Evolutionary conservation across 768 basidiomycete genomes (phyloP).

Genomic region (Phanerochaete sordida): DNA sequence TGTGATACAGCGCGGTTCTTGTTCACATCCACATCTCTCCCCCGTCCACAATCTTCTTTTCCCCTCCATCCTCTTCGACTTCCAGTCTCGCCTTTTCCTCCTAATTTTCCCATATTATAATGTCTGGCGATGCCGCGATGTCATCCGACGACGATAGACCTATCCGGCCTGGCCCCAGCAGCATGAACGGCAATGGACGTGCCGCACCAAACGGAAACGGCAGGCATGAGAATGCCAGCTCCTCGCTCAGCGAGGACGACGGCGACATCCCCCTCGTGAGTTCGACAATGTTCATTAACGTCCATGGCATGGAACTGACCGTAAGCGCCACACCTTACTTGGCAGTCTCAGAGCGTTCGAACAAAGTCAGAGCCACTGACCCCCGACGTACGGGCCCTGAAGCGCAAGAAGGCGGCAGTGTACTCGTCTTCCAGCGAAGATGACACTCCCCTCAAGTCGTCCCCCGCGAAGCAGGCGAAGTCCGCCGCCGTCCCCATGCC

Average conservation of each 20-base stretch:
- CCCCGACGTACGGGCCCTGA: slow-evolving; percentile 32
- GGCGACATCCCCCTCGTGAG: slow-evolving; percentile 71
- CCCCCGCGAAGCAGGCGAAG: slow-evolving; percentile 52
- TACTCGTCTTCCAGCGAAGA: slow-evolving; percentile 66
- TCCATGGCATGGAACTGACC: neutral
- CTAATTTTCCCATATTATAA: slow-evolving; percentile 16
- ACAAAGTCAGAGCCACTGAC: slow-evolving; percentile 39
- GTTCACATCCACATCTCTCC: slow-evolving; percentile 8
- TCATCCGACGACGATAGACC: slow-evolving; percentile 60
- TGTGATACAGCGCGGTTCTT: slow-evolving; percentile 20
- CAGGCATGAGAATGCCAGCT: slow-evolving; percentile 34
- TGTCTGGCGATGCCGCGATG: slow-evolving; percentile 49
- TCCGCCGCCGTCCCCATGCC: slow-evolving; percentile 39
- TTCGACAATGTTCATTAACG: slow-evolving; percentile 11
- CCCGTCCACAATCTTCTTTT: slow-evolving; percentile 18
- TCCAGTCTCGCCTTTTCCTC: neutral
- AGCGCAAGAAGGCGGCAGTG: slow-evolving; percentile 58
- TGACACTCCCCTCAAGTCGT: slow-evolving; percentile 61
- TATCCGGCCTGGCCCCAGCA: slow-evolving; percentile 37
- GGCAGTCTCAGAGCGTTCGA: slow-evolving; percentile 54
- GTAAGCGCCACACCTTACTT: slow-evolving; percentile 2
- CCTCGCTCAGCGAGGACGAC: slow-evolving; percentile 65
- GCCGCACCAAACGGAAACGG: slow-evolving; percentile 43
- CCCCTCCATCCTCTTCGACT: slow-evolving; percentile 6
- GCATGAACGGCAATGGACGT: slow-evolving; percentile 34